Evolutionary conservation across 2,329 filamentous ascomycete genomes (phyloP), one percentile per base, ranked within the genome.

Genomic region (Pseudophaeomoniella oleicola): DNA sequence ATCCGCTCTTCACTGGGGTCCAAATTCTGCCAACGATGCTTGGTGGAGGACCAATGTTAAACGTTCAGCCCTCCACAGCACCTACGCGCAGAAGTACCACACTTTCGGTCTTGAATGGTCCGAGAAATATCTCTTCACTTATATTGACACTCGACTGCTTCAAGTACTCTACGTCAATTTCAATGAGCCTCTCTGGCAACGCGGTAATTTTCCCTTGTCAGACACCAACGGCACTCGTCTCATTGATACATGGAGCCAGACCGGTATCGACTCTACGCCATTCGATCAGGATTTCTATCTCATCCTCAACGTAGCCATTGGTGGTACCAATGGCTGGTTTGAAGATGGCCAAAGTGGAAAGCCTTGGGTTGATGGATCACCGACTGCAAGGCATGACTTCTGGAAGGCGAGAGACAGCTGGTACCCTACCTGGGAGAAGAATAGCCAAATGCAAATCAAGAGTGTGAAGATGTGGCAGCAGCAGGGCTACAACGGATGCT

Each of bases 11-110:
- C 84, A 92, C 60, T 92, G 83, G 77, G 84, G 84, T 1, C 84
- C 83, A 1, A 69, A 83, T 48, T 47, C 64, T 3, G 67, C 64
- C 41, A 78, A 83, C 50, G 81, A 92, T 53, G 82, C 69, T 10
- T 92, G 79, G 78, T 90, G 81, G 81, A 71, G 73, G 46, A 88
- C 81, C 42, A 87, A 86, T 55, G 75, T 78, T 52, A 88, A 87
- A 66, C 74, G 75, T 37, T 61, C 69, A 42, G 78, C 81, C 9
- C 66, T 85, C 18, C 83, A 85, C 60, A 82, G 78, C 4, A 83
- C 80, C 1, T 92, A 79, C 56, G 58, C 75, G 19, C 59, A 64
- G 1, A 70, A 60, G 16, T 84, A 76, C 62, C 81, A 92, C 62
- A 84, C 72, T 0, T 92, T 77, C 49, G 84, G 84, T 11, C 57